These are phyloP conservation scores for Trifolium subterraneum DNA, from an alignment of 306 rosid genomes.

Conservation along the genomic window DNA sequence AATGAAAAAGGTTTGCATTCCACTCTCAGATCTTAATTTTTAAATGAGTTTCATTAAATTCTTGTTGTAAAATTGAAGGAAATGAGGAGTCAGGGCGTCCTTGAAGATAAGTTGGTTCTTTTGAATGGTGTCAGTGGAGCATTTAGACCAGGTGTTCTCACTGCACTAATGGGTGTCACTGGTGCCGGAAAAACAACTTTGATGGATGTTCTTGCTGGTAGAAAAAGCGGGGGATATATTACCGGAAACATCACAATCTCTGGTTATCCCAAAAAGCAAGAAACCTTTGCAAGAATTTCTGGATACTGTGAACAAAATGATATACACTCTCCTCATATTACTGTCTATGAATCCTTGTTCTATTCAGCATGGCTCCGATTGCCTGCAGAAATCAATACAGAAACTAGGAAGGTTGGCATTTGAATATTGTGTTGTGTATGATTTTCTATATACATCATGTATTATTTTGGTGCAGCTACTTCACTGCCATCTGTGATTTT, in stretches of 20 bases:
- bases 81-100: no score
- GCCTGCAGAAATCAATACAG: not conserved
- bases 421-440: not conserved
- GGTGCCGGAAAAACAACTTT: conserved; percentile 80
- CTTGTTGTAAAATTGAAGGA: not conserved
- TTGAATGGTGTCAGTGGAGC: conserved; percentile 61
- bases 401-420: conserved; percentile 20
- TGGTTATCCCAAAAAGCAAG: conserved; percentile 63
- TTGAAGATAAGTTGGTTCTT: conserved; percentile 28
- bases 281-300: conserved; percentile 57
- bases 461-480: not conserved
- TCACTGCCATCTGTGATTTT: not conserved
- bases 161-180: conserved; percentile 67
- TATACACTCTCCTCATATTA: no score
- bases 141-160: conserved; percentile 62
- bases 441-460: not conserved
- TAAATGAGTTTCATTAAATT: not conserved
- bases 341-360: conserved; percentile 57
- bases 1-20: not conserved
- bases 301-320: conserved; percentile 75
- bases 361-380: conserved; percentile 68
- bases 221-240: conserved; percentile 62
- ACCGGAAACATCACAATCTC: conserved; percentile 61
- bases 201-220: conserved; percentile 70
- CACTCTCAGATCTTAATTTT: not conserved